These are phyloP conservation scores for Cyberlindnera suaveolens DNA, from an alignment of 805 yeast species.

Conservation along the genomic window DNA sequence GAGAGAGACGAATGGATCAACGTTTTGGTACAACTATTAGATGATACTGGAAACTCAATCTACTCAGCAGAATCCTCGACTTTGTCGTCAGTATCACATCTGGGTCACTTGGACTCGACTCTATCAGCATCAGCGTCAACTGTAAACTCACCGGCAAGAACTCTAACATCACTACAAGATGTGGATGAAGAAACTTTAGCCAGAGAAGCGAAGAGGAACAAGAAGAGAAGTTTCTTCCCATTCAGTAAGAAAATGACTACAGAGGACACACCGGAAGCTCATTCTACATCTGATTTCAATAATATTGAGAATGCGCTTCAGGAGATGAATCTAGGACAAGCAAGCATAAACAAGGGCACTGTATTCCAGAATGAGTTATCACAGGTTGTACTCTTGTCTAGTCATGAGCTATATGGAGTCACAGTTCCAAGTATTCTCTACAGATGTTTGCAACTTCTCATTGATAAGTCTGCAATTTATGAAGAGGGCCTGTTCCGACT, in stretches of 20 bases:
- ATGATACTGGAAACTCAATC: constrained; percentile 11
- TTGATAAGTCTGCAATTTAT: constrained; percentile 59
- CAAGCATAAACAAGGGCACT: constrained; percentile 18
- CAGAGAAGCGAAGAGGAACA: constrained; percentile 38
- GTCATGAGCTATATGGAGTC: constrained; percentile 37
- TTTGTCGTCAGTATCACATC: background rate
- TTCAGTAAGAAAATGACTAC: constrained; percentile 33
- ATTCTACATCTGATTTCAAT: constrained; percentile 5
- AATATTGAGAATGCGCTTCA: constrained; percentile 27
- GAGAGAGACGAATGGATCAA: constrained; percentile 75
- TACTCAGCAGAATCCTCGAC: constrained; percentile 5
- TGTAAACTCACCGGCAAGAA: background rate
- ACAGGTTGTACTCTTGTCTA: constrained; percentile 46
- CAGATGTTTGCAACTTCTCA: constrained; percentile 66
- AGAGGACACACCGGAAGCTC: constrained; percentile 6
- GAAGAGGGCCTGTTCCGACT: constrained; percentile 90
- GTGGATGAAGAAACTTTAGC: constrained; percentile 11
- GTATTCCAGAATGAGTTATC: constrained; percentile 64
- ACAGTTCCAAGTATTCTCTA: constrained; percentile 66
- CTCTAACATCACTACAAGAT: background rate
- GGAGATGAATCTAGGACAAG: constrained; percentile 21
- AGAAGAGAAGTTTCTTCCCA: constrained; percentile 57
- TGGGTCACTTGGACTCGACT: background rate
- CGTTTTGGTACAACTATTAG: constrained; percentile 30
- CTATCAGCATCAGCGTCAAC: background rate